Percentiles rank a stretch among this genome's conserved stretches.
These are phyloP conservation scores for Davidsoniella australis DNA, from an alignment of 2,329 filamentous ascomycete genomes.

Conservation along the genomic window DNA sequence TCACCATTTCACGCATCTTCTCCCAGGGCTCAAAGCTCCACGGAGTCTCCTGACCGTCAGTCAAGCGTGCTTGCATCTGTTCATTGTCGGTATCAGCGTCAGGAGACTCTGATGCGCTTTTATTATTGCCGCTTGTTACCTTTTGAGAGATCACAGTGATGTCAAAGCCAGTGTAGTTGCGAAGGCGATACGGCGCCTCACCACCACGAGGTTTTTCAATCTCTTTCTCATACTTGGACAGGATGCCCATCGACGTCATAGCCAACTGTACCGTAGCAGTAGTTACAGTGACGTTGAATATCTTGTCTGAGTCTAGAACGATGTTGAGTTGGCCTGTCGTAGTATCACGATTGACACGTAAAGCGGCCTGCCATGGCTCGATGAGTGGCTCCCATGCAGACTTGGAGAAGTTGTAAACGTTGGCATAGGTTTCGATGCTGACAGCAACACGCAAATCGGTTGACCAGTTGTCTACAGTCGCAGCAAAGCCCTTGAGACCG, in stretches of 20 bases:
- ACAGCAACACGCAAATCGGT: constrained; percentile 72
- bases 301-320: constrained; percentile 76
- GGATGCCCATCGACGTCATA: constrained; percentile 82
- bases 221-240: constrained; percentile 67
- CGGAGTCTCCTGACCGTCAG: constrained; percentile 77
- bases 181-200: constrained; percentile 82
- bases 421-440: constrained; percentile 83
- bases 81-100: neutral
- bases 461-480: constrained; percentile 82
- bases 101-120: neutral
- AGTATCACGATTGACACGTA: constrained; percentile 68
- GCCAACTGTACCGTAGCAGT: constrained; percentile 84
- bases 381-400: constrained; percentile 94
- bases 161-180: constrained; percentile 91
- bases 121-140: constrained; percentile 25
- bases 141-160: constrained; percentile 52
- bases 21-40: constrained; percentile 97
- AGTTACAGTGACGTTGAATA: constrained; percentile 80
- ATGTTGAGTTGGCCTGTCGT: constrained; percentile 62
- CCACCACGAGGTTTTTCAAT: constrained; percentile 83
- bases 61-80: constrained; percentile 54
- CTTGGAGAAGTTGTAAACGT: constrained; percentile 98
- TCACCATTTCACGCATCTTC: constrained; percentile 84
- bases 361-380: constrained; percentile 89
- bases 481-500: constrained; percentile 76